These are phyloP conservation scores for Coffea humblotiana DNA, from an alignment of 305 asterid species.

Conservation along the genomic window DNA sequence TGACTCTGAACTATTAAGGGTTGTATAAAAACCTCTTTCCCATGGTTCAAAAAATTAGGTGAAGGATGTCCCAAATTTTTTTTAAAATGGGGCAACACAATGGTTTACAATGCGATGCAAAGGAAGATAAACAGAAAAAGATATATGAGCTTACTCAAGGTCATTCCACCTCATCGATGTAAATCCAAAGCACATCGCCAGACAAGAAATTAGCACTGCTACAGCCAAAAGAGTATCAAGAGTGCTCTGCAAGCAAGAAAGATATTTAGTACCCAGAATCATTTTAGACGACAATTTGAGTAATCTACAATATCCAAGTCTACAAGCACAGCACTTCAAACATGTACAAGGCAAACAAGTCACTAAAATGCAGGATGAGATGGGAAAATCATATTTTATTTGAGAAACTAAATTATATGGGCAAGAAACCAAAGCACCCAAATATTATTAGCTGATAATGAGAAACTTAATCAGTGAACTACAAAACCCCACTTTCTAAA, in stretches of 20 bases:
- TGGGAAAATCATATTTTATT: background rate
- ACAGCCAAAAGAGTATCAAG: constrained; percentile 64
- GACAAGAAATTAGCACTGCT: constrained; percentile 46
- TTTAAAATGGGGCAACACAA: background rate
- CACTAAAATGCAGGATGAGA: background rate
- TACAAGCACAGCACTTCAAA: background rate
- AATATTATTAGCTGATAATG: background rate
- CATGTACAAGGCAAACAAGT: background rate
- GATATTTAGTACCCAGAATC: constrained; percentile 10
- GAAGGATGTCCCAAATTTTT: background rate
- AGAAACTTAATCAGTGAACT: background rate
- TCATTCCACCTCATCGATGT: constrained; percentile 35
- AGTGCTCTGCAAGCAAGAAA: constrained; percentile 60
- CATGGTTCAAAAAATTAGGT: background rate
- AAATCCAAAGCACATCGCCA: constrained; percentile 37
- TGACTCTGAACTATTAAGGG: background rate
- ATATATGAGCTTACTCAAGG: constrained; percentile 38
- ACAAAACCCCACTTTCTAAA: background rate
- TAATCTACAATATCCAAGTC: background rate
- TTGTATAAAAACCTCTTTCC: background rate
- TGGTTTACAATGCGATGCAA: constrained; percentile 14
- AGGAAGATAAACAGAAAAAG: constrained; percentile 18
- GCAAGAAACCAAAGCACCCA: background rate
- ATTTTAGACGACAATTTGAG: background rate
- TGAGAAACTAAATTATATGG: background rate